Evolutionary conservation across 805 yeast species (phyloP).

Genomic region (Kluyveromyces siamensis): DNA sequence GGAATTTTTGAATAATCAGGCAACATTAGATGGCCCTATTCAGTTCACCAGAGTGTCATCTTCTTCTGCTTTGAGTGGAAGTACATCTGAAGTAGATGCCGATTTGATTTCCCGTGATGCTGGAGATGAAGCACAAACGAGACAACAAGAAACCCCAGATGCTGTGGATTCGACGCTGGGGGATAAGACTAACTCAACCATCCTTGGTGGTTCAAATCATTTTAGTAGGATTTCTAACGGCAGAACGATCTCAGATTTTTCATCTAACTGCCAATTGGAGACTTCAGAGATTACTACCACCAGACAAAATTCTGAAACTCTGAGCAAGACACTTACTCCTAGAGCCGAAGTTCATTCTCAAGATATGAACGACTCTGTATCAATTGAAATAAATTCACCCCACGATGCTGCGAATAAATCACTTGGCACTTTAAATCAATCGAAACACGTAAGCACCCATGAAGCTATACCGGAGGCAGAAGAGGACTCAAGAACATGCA

Average conservation of each 20-base stretch:
- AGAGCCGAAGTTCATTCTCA: constrained; percentile 2
- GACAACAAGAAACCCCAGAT: constrained; percentile 6
- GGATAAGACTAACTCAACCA: constrained; percentile 21
- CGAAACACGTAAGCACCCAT: constrained; percentile 1
- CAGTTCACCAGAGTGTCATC: constrained; percentile 35
- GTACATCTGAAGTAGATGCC: constrained; percentile 12
- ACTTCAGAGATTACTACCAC: constrained; percentile 3
- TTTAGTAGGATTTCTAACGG: constrained; percentile 4
- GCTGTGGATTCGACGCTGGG: constrained; percentile 12
- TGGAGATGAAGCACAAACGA: constrained; percentile 4
- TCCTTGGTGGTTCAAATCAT: constrained; percentile 13
- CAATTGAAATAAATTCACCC: constrained; percentile 4
- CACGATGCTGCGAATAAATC: constrained; percentile 7
- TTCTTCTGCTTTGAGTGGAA: constrained; percentile 21
- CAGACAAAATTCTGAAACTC: constrained; percentile 3
- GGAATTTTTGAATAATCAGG: constrained; percentile 1
- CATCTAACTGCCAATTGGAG: constrained; percentile 1
- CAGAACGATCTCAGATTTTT: constrained; percentile 3
- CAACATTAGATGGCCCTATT: constrained; percentile 33
- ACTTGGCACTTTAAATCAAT: neutral
- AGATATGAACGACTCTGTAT: constrained; percentile 11
- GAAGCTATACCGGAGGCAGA: neutral
- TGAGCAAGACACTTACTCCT: constrained; percentile 3
- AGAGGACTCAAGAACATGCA: neutral
- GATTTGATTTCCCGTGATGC: constrained; percentile 3